Conservation (phyloP, 768 basidiomycete genomes). For the Multifurca ochricompacta region DNA sequence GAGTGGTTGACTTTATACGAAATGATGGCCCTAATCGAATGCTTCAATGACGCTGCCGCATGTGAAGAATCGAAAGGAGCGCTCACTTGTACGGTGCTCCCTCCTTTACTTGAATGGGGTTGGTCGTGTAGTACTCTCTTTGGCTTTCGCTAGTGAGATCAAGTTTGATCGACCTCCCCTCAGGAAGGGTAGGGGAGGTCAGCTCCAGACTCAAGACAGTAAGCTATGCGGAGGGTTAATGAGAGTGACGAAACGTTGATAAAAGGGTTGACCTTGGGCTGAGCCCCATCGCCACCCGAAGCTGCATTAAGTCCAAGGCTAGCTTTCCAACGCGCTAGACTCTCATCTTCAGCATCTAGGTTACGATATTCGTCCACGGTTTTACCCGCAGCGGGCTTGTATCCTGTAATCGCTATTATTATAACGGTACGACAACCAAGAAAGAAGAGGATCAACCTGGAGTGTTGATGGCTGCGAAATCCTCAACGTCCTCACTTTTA, state of each 20-base stretch:
- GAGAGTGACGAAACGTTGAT: conserved; percentile 4
- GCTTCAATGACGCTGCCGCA: neutral
- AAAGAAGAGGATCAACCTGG: conserved; percentile 41
- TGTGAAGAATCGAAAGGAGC: conserved; percentile 3
- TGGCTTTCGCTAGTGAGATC: conserved; percentile 48
- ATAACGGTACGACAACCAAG: neutral
- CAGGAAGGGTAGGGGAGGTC: conserved; percentile 59
- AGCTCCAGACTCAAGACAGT: conserved; percentile 73
- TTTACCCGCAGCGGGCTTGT: conserved; percentile 64
- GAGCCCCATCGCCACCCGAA: conserved; percentile 30
- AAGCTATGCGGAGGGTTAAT: conserved; percentile 38
- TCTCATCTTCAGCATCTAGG: conserved; percentile 87
- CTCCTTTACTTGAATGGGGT: conserved; percentile 73
- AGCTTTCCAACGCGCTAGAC: conserved; percentile 92
- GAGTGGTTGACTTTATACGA: conserved; percentile 84
- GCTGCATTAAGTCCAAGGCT: conserved; percentile 74
- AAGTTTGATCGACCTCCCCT: conserved; percentile 52
- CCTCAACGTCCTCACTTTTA: conserved; percentile 59
- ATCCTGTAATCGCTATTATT: conserved; percentile 40
- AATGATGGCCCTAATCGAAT: conserved; percentile 56
- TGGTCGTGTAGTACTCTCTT: conserved; percentile 59
- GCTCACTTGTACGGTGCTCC: conserved; percentile 83
- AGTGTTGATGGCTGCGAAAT: conserved; percentile 58
- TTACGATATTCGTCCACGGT: conserved; percentile 74
- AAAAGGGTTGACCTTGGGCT: conserved; percentile 53